Percentiles rank a stretch among this genome's conserved stretches.
Evolutionary conservation across 2,329 filamentous ascomycete genomes (phyloP).

Genomic region (Akanthomyces muscarius): DNA sequence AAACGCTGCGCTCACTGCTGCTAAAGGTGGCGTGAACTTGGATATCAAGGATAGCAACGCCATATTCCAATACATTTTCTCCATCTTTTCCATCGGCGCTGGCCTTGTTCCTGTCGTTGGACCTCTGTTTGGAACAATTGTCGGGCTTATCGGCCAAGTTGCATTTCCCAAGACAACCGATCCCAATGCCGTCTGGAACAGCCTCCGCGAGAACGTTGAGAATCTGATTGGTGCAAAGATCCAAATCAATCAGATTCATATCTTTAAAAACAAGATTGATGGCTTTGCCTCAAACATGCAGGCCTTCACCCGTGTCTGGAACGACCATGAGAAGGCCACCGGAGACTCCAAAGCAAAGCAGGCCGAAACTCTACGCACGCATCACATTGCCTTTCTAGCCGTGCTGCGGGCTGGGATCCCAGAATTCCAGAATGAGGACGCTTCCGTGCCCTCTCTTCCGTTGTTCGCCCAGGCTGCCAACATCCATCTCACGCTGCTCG

Average conservation of each 20-base stretch:
- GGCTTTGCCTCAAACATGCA: background rate
- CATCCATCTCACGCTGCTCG: background rate
- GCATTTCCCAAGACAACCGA: too few species aligned
- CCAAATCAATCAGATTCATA: background rate
- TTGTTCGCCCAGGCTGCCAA: slow-evolving; percentile 1
- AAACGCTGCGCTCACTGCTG: too few species aligned
- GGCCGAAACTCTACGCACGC: background rate
- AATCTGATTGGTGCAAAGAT: background rate
- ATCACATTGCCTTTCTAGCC: background rate
- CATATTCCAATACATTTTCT: too few species aligned
- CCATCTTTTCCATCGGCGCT: too few species aligned
- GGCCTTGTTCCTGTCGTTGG: too few species aligned
- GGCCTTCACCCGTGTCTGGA: background rate
- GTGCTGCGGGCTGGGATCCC: background rate
- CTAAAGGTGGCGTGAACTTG: too few species aligned
- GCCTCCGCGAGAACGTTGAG: background rate
- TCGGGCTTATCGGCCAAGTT: too few species aligned
- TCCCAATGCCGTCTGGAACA: too few species aligned
- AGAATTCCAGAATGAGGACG: background rate
- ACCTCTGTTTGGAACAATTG: too few species aligned
- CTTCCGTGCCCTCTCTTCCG: background rate
- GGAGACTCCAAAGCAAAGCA: background rate
- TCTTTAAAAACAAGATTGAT: background rate
- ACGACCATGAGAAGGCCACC: background rate
- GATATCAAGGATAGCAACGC: too few species aligned